Base-by-base conservation (phyloP, 2,329 filamentous ascomycete species). In the Hypoxylon sp. region DNA sequence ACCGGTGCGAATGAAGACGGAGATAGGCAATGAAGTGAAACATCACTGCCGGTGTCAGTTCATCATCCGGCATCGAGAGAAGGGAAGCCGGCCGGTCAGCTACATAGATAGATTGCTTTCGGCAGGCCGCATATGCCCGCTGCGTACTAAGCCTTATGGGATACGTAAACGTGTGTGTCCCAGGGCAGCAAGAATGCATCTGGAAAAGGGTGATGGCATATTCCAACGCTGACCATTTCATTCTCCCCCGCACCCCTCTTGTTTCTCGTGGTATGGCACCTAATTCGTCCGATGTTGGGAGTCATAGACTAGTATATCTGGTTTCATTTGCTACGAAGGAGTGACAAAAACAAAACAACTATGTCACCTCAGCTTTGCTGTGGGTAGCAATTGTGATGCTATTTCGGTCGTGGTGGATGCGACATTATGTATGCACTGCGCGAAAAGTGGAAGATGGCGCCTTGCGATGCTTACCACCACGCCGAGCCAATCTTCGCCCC, bases 141-240 rank as follows among this genome's bases (percentile, higher is more conserved):
- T 70, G 68, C 68, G 58, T 68, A 58, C 68, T 65, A 70, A 70
- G 68, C 68, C 68, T 70, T 70, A 68, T 50, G 58, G 57, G 52
- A 68, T 17, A 58, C 27, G 59, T 65, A 60, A 52, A 57, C 17
- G 56, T 59, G 39, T 59, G 39, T 56, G 44, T 32, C 24, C 35
- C 39, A 48, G 4, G 51, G 51, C 50, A 29, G 62, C 32, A 50
- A 62, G 53, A 55, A 63, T 21, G 27, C 52, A 42, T 62, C 57
- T 67, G 57, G 64, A 54, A 62, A 54, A 62, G 58, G 65, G 31
- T n/a, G 62, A 66, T 54, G 58, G 62, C 50, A 63, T 47, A 56
- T 65, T 62, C 57, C 44, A 19, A 62, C 35, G 31, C 31, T n/a
- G 13, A 13, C 11, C 31, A 29, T 21, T 24, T 11, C 21, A 13